phyloP scores from a whole-genome alignment of 768 basidiomycete genomes.

The Tricholoma flavovirens region DNA sequence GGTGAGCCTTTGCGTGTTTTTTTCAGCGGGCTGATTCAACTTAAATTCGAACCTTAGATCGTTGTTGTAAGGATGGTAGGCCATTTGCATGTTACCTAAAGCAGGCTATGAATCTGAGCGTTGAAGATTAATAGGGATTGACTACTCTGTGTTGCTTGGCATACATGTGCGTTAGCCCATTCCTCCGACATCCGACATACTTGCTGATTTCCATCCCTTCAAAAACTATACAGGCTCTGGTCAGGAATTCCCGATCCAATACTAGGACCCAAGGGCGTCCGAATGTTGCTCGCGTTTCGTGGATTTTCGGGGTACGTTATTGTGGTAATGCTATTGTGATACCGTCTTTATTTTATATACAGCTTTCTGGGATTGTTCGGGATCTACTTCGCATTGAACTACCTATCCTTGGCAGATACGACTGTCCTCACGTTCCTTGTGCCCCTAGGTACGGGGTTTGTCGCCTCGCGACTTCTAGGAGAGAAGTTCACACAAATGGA shows the following conservation, averaged over 20 bases:
- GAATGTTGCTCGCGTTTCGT: conserved; percentile 48
- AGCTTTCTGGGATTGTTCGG: conserved; percentile 55
- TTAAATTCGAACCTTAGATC: background rate
- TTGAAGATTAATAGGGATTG: conserved; percentile 2
- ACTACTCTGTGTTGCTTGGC: conserved; percentile 33
- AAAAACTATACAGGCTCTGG: background rate
- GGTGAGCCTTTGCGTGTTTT: conserved; percentile 5
- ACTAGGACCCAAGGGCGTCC: conserved; percentile 64
- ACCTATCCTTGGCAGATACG: conserved; percentile 73
- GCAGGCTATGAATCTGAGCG: background rate
- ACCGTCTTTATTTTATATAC: background rate
- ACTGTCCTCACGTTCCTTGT: conserved; percentile 71
- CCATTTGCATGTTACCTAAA: background rate
- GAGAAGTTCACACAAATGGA: conserved; percentile 55
- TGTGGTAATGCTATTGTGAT: no score
- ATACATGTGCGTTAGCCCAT: conserved; percentile 50
- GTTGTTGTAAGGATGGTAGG: conserved; percentile 25
- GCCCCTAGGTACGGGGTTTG: conserved; percentile 58
- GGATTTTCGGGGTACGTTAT: conserved; percentile 54
- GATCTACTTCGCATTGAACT: conserved; percentile 60
- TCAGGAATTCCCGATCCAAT: conserved; percentile 44
- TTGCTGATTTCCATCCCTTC: background rate
- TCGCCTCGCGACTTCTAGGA: conserved; percentile 55
- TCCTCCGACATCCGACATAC: conserved; percentile 26
- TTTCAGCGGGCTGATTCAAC: background rate